Evolutionary conservation across 768 basidiomycete genomes (phyloP), one percentile per base, ranked within the genome.

Genomic region (Mycena floridula): DNA sequence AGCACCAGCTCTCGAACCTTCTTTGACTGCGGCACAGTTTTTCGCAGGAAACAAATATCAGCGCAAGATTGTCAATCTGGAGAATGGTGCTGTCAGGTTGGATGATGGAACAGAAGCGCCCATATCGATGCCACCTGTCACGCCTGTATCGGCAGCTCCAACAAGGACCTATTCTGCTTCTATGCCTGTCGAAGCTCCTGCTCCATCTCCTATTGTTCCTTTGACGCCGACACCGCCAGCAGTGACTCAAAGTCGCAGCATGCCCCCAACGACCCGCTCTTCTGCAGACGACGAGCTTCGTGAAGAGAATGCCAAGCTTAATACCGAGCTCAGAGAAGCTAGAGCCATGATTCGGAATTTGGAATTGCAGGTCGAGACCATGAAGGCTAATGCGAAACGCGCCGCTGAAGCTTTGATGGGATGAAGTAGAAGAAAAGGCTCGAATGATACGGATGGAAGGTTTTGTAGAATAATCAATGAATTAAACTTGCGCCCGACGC

Each of bases 21-120:
- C 89, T 5, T 74, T 94, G 39, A 71, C 78, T 16, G 86, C 94
- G 7, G 71, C 79, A 48, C 91, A 96, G 54, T 97, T 89, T 70
- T 91, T 97, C 67, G 65, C n/a, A n/a, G n/a, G n/a, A n/a, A n/a
- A n/a, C n/a, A n/a, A n/a, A n/a, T n/a, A n/a, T n/a, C n/a, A n/a
- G n/a, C 75, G 82, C 8, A 89, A 92, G 48, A 70, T 93, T 20
- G 76, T 96, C 50, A 81, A 76, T 60, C 79, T 97, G 42, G 85
- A 89, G 32, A 81, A 79, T n/a, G n/a, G n/a, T n/a, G n/a, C n/a
- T n/a, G n/a, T n/a, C n/a, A n/a, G n/a, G n/a, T n/a, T n/a, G n/a
- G n/a, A n/a, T n/a, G n/a, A n/a, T n/a, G n/a, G n/a, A n/a, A n/a
- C n/a, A n/a, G n/a, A n/a, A n/a, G n/a, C n/a, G n/a, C n/a, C n/a